Percentiles rank a stretch among this genome's conserved stretches.
These are phyloP conservation scores for Silene uniflora DNA, from an alignment of 148 eudicot species.

Conservation along the genomic window DNA sequence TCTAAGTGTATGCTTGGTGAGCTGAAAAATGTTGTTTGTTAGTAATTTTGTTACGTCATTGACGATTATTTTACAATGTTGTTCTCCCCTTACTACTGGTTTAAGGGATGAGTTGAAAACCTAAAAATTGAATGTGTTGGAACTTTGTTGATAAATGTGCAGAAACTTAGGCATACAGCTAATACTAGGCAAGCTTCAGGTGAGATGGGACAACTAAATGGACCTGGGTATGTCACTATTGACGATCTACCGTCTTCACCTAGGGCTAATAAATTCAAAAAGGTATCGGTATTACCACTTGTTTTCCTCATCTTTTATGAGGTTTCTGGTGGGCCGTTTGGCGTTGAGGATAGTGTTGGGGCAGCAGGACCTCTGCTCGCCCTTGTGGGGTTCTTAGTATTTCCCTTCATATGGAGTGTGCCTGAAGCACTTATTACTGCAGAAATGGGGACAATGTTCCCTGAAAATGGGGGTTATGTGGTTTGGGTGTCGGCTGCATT, in stretches of 20 bases:
- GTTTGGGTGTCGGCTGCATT: slow-evolving; percentile 51
- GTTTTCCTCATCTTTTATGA: slow-evolving; percentile 53
- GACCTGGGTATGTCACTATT: slow-evolving; percentile 33
- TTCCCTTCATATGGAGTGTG: slow-evolving; percentile 50
- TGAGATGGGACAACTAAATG: slow-evolving; percentile 40
- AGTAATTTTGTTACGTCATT: slow-evolving; percentile 2
- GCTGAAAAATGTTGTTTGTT: not conserved
- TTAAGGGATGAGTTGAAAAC: slow-evolving; percentile 1
- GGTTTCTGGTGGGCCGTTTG: slow-evolving; percentile 50
- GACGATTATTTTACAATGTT: not conserved
- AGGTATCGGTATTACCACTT: slow-evolving; percentile 41
- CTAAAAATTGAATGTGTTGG: slow-evolving; percentile 12
- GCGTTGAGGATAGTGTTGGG: slow-evolving; percentile 51
- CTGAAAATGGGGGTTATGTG: slow-evolving; percentile 51
- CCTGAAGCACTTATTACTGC: slow-evolving; percentile 53
- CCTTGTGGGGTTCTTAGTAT: slow-evolving; percentile 42
- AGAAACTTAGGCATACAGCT: slow-evolving; percentile 42
- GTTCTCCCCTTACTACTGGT: not conserved
- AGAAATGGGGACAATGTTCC: slow-evolving; percentile 54
- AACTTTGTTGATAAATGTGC: slow-evolving; percentile 30
- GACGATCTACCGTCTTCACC: slow-evolving; percentile 31
- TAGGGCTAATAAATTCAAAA: slow-evolving; percentile 29
- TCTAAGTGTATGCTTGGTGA: not conserved
- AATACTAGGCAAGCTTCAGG: slow-evolving; percentile 35
- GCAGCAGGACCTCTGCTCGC: slow-evolving; percentile 53